These are phyloP conservation scores for Penicillium nucicola DNA, from an alignment of 495 filamentous ascomycete species.

Conservation along the genomic window DNA sequence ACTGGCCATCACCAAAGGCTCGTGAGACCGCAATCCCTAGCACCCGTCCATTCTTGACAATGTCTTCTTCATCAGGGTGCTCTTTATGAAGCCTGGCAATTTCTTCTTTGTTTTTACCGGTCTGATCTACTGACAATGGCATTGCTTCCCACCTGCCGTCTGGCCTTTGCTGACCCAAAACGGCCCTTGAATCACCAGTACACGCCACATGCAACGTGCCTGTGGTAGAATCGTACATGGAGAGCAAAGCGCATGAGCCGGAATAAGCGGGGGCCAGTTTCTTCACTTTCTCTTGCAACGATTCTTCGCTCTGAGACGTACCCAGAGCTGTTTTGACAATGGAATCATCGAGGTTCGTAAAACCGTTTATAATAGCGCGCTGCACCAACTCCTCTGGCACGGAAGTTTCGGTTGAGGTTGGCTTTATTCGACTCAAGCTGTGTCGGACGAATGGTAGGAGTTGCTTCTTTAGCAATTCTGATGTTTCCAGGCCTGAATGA, in stretches of 20 bases:
- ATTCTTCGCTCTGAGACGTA: slow-evolving; percentile 15
- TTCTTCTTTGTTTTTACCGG: no score
- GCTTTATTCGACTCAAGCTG: slow-evolving; percentile 25
- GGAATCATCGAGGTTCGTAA: slow-evolving; percentile 47
- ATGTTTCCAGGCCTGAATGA: slow-evolving; percentile 45
- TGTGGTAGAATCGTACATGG: slow-evolving; percentile 49
- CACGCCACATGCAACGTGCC: slow-evolving; percentile 55
- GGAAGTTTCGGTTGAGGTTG: slow-evolving; percentile 4
- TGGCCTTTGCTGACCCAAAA: slow-evolving; percentile 49
- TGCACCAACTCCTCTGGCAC: slow-evolving; percentile 31
- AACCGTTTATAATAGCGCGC: slow-evolving; percentile 43
- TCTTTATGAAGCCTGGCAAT: slow-evolving; percentile 45
- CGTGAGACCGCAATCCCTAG: slow-evolving; percentile 56
- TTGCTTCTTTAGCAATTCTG: slow-evolving; percentile 35
- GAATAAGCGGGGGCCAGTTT: slow-evolving; percentile 44
- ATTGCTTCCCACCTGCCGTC: slow-evolving; percentile 47
- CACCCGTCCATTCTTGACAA: slow-evolving; percentile 52
- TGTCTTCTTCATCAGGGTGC: slow-evolving; percentile 56
- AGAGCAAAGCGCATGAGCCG: slow-evolving; percentile 59
- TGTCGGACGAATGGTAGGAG: slow-evolving; percentile 41
- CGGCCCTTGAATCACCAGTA: slow-evolving; percentile 58
- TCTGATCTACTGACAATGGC: slow-evolving; percentile 58
- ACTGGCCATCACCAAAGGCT: slow-evolving; percentile 61
- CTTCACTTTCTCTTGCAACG: slow-evolving; percentile 29
- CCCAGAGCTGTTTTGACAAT: slow-evolving; percentile 42